Evolutionary conservation across 2,329 filamentous ascomycete genomes (phyloP).

Genomic region (Microsporum ferrugineum): DNA sequence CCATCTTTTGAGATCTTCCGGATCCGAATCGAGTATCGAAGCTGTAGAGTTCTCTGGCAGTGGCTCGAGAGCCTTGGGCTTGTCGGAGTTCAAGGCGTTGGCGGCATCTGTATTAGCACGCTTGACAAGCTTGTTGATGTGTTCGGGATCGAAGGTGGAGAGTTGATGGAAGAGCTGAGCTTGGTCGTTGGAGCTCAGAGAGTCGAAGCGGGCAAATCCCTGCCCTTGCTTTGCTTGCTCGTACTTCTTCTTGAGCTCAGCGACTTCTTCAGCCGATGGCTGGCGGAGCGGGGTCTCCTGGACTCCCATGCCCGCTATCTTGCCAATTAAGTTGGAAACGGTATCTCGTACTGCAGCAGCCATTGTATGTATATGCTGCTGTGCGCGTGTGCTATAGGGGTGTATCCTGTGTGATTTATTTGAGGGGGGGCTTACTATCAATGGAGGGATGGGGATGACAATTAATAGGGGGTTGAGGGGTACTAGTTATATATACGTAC

Average conservation of each 20-base stretch:
- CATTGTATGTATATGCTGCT: conserved; percentile 21
- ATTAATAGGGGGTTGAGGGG: not conserved
- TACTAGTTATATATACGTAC: no score
- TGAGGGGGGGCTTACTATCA: not conserved
- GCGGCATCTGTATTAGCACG: conserved; percentile 54
- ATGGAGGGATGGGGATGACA: conserved; percentile 1
- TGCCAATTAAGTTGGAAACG: conserved; percentile 40
- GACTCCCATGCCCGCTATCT: conserved; percentile 25
- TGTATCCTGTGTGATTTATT: not conserved
- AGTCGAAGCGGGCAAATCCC: conserved; percentile 79
- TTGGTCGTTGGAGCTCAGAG: conserved; percentile 62
- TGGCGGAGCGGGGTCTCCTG: conserved; percentile 23
- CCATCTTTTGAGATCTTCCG: conserved; percentile 70
- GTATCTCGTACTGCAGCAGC: conserved; percentile 33
- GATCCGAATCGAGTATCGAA: conserved; percentile 79
- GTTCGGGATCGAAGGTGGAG: conserved; percentile 63
- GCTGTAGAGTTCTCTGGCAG: conserved; percentile 77
- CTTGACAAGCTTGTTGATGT: conserved; percentile 84
- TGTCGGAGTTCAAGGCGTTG: not conserved
- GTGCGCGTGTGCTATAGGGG: not conserved
- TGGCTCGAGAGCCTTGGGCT: conserved; percentile 53
- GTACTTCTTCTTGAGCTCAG: conserved; percentile 60
- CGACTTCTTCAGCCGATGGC: conserved; percentile 54
- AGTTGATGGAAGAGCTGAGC: conserved; percentile 71
- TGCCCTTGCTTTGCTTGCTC: conserved; percentile 64